Evolutionary conservation across 164 flowering plant species (phyloP), one percentile per base, ranked within the genome.

Genomic region (Protea cynaroides): DNA sequence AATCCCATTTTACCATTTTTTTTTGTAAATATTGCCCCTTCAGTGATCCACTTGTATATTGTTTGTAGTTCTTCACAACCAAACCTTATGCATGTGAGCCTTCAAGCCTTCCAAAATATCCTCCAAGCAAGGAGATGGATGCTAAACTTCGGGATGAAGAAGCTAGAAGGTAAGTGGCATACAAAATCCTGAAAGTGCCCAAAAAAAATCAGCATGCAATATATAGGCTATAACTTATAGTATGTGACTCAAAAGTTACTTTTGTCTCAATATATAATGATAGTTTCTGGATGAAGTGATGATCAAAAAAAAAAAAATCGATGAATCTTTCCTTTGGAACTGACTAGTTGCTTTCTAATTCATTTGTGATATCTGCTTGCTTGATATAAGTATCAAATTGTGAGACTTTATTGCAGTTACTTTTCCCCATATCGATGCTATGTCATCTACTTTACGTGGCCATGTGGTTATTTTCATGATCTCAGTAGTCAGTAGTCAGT

Each of bases 111-210:
- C 97, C 97, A 56, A 86, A 87, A 69, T 92, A 92, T 75, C 96
- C 96, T 55, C 97, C 98, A 43, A 92, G 86, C 83, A 92, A 92
- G 74, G 98, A 92, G 79, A 92, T 92, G 88, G 98, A 92, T 81
- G 95, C 96, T 21, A 92, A 92, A 69, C 77, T 84, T 34, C 85
- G 96, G 34, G 96, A 91, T 82, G 96, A 92, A 83, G 96, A 85
- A 78, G 87, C 90, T 71, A 79, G 96, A 79, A 92, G 97, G 98
- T 92, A 25, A 38, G 68, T 40, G 5, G 36, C 5, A 5, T 29
- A 29, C 34, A 29, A 29, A 29, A 29, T 29, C 34, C 34, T 4
- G 46, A 40, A 40, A 40, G 46, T 40, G 14, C 8, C 10, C 8
- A 4, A 40, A 9, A 37, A 40, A 40, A 8, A 4, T 40, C 46